Base-by-base conservation (phyloP, 257 asterid genomes). In the Nemophila menziesii region DNA sequence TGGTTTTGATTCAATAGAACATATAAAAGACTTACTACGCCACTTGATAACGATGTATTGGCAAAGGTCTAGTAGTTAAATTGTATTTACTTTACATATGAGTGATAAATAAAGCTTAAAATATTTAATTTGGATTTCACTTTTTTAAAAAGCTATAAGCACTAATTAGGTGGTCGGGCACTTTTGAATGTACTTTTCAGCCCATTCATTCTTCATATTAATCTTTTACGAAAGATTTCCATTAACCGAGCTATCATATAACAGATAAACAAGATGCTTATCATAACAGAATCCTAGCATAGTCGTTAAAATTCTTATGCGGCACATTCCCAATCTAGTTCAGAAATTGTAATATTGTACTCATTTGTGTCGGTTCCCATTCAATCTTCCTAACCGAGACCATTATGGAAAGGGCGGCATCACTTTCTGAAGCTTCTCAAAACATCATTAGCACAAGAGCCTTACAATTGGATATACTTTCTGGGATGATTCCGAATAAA, bases 341-440 rank as follows among this genome's bases (percentile, higher is more conserved):
- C 54, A 89, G 36, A 27, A 57, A 61, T 40, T 60, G 70, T 46
- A 71, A 15, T 68, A 62, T 48, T 15, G 6, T 45, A 17, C 63
- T 61, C 80, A 62, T 57, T 19, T 62, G 68, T 17, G 53, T 65
- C 0, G 76, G 44, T n/a, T 59, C 76, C 95, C 90, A 89, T 44
- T 70, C 82, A n/a, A 89, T 70, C 70, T 67, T 78, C 77, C 68
- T 80, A 16, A 81, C 92, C 1, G 78, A 76, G 55, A 89, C 80
- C 0, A 87, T 75, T 12, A 85, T 0, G 78, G 76, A 44, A 56
- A 48, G 8, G 64, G 12, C 9, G 62, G 55, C 39, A 39, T 49
- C 16, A 47, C 41, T 34, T 66, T 64, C 13, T 61, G 20, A 78
- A 72, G 60, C 98, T 85, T 58, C 74, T 81, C 63, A 89, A 56